phyloP scores from a whole-genome alignment of 148 eudicot species.

The Rhododendron ferrugineum region DNA sequence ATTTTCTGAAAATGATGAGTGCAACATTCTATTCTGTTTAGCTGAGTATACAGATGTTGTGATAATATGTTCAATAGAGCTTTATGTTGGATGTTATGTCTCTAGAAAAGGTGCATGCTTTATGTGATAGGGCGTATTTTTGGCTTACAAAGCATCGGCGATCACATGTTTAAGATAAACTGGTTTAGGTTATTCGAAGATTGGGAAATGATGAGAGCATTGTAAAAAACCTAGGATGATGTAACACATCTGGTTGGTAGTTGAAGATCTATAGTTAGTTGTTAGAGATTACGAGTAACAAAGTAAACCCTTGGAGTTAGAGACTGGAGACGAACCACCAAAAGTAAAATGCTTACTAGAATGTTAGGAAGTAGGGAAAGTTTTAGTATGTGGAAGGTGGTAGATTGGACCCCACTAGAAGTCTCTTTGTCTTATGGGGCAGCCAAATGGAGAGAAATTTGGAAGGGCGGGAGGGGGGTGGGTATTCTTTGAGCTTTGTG shows the following conservation, averaged over 20 bases:
- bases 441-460: too few species aligned
- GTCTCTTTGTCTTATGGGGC: neutral
- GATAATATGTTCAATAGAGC: neutral
- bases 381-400: neutral
- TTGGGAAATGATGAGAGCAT: neutral
- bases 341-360: neutral
- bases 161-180: neutral
- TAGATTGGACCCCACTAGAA: neutral
- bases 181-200: neutral
- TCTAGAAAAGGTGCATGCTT: neutral
- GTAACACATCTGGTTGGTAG: neutral
- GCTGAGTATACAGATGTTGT: neutral
- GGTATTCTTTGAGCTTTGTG: neutral
- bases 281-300: neutral
- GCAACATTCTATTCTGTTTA: neutral
- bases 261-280: neutral
- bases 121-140: neutral
- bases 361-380: neutral
- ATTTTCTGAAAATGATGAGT: neutral
- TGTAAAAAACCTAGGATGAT: neutral
- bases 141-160: neutral
- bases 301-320: neutral
- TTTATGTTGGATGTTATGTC: constrained; percentile 4
- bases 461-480: too few species aligned
- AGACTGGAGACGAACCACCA: neutral